These are phyloP conservation scores for Microcos paniculata DNA, from an alignment of 345 rosid species.

Conservation along the genomic window DNA sequence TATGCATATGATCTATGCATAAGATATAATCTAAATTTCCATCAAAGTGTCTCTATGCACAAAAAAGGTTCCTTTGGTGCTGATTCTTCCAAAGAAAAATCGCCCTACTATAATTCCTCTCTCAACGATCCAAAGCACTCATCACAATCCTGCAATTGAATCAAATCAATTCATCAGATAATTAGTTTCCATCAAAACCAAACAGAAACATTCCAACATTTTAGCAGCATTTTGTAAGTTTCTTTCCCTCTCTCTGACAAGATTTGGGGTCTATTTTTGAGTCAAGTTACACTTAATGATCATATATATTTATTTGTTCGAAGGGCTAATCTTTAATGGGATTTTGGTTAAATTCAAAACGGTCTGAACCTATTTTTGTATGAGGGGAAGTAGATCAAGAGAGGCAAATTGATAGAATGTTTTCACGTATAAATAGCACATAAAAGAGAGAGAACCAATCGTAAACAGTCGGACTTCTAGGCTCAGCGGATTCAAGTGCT, in stretches of 20 bases:
- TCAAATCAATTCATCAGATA: not conserved
- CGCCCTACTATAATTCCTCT: slow-evolving; percentile 15
- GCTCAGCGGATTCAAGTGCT: slow-evolving; percentile 31
- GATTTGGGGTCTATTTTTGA: no score
- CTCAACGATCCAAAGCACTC: slow-evolving; percentile 74
- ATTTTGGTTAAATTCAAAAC: no score
- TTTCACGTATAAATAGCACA: not conserved
- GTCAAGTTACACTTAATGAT: no score
- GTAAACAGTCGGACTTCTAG: slow-evolving; percentile 52
- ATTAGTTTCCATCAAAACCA: not conserved
- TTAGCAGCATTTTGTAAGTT: not conserved
- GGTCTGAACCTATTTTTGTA: not conserved
- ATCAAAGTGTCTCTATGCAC: slow-evolving; percentile 4
- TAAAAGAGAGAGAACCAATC: slow-evolving; percentile 48
- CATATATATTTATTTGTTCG: not conserved
- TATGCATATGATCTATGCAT: not conserved
- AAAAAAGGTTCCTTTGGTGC: not conserved
- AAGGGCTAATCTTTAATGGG: not conserved
- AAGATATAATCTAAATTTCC: not conserved
- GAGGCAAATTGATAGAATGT: not conserved
- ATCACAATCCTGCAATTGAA: slow-evolving; percentile 63
- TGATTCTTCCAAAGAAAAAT: not conserved
- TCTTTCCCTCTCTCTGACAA: not conserved
- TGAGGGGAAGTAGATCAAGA: not conserved
- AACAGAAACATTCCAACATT: not conserved